Conservation (phyloP, 805 yeast genomes). For the Pichia membranifaciens region DNA sequence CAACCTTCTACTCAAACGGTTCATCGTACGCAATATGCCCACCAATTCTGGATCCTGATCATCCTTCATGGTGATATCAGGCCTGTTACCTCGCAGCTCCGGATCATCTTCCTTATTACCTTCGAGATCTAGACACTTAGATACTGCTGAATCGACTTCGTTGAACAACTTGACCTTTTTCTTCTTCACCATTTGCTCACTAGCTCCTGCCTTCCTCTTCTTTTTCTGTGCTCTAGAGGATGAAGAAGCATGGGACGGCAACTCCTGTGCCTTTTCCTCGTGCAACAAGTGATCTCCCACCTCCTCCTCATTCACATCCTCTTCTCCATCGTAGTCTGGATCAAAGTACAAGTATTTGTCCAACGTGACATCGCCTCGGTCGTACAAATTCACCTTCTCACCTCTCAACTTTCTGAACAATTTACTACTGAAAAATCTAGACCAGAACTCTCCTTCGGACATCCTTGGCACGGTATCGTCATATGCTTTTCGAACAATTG, state of each 20-base stretch:
- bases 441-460: slow-evolving; percentile 92
- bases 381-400: slow-evolving; percentile 68
- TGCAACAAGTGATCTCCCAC: slow-evolving; percentile 36
- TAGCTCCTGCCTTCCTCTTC: slow-evolving; percentile 11
- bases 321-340: slow-evolving; percentile 45
- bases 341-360: slow-evolving; percentile 78
- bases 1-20: slow-evolving; percentile 78
- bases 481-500: slow-evolving; percentile 83
- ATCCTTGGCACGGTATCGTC: slow-evolving; percentile 86
- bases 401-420: slow-evolving; percentile 85
- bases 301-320: slow-evolving; percentile 32
- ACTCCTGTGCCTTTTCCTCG: slow-evolving; percentile 13
- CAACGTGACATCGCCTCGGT: slow-evolving; percentile 76
- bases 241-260: not conserved
- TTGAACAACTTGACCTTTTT: slow-evolving; percentile 33
- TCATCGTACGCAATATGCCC: slow-evolving; percentile 80
- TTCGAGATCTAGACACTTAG: slow-evolving; percentile 67
- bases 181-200: slow-evolving; percentile 22
- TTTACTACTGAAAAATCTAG: slow-evolving; percentile 86
- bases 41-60: slow-evolving; percentile 62
- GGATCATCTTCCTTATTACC: slow-evolving; percentile 83
- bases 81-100: slow-evolving; percentile 66
- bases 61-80: slow-evolving; percentile 82
- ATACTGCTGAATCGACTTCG: slow-evolving; percentile 42
- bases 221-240: slow-evolving; percentile 2